Base-by-base conservation (phyloP, 192 early-diverging fungal species). In the Coemansia sp. region DNA sequence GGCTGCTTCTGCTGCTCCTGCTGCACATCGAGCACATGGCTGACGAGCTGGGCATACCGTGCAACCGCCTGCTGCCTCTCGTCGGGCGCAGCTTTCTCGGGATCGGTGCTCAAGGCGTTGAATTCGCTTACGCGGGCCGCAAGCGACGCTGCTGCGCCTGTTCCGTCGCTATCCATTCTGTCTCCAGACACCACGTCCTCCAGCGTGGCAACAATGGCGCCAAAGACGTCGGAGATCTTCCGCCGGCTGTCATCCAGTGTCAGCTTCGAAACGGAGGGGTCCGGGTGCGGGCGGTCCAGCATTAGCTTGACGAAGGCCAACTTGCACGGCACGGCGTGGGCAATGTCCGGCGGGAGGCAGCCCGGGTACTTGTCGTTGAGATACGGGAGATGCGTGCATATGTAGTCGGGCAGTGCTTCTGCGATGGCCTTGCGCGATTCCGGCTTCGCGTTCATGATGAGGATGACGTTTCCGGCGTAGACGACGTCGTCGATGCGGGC, bases 361-460 rank as follows among this genome's bases (percentile, higher is more conserved):
- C 61, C 72, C 3, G 57, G 75, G n/a, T 78, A 93, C 72, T 88
- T 91, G 72, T 88, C 85, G 17, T 83, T 66, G 7, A 93, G 73
- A 61, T 95, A 96, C 11, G 84, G 79, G 34, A 90, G 85, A 68
- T 95, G 92, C 49, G 78, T 73, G 68, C 85, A 92, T 3, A 89
- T 72, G 72, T 89, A 93, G 41, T 88, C 81, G 14, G 95, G 95
- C 34, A 96, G 50, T 17, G 78, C 82, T 0, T 59, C 32, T 0
- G 62, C 65, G 8, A 92, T 67, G 4, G 87, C 82, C 10, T 59
- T 63, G 6, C 85, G 79, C 57, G 85, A 80, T 3, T 71, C 57
- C 5, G 67, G 61, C 11, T 77, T 84, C 10, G 91, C 89, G 70
- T 96, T 96, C 60, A 92, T 88, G 35, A 93, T 82, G 13, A 96